A percentile compares a stretch with the other conserved stretches of the same genome.
These are phyloP conservation scores for Ceriops zippeliana DNA, from an alignment of 345 rosid species.

Conservation along the genomic window DNA sequence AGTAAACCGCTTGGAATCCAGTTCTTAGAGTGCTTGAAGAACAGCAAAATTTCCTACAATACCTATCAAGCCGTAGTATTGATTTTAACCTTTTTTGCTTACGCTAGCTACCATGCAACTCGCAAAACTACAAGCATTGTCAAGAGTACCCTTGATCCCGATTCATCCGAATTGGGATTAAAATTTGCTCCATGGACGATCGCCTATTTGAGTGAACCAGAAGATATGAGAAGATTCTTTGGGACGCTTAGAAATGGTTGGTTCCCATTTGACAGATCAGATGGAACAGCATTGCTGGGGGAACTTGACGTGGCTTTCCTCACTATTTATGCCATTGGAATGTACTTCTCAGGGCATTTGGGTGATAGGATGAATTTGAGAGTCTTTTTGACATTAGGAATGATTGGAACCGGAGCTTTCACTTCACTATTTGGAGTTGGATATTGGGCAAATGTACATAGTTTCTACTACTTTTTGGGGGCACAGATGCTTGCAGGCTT, in stretches of 20 bases:
- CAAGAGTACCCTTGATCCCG: conserved; percentile 84
- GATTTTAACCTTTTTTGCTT: conserved; percentile 76
- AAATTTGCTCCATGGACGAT: conserved; percentile 34
- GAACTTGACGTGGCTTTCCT: conserved; percentile 86
- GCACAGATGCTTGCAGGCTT: conserved; percentile 75
- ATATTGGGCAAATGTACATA: conserved; percentile 73
- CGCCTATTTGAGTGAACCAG: conserved; percentile 23
- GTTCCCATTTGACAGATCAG: conserved; percentile 73
- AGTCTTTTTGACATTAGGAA: conserved; percentile 71
- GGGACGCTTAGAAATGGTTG: conserved; percentile 61
- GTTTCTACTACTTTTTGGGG: conserved; percentile 59
- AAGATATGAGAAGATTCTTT: conserved; percentile 19
- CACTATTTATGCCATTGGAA: conserved; percentile 68
- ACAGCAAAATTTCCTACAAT: conserved; percentile 51
- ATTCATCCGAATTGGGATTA: conserved; percentile 37
- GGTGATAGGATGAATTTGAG: conserved; percentile 88
- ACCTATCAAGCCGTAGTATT: conserved; percentile 73
- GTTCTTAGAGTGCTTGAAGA: conserved; percentile 46
- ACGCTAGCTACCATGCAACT: conserved; percentile 76
- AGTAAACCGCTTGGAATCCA: conserved; percentile 68
- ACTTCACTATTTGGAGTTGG: conserved; percentile 81
- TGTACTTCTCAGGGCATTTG: conserved; percentile 86
- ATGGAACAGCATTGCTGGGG: conserved; percentile 79
- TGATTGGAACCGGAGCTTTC: conserved; percentile 83
- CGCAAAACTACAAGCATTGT: conserved; percentile 92